Evolutionary conservation across 345 rosid genomes (phyloP).

Genomic region (Lepidium sativum): DNA sequence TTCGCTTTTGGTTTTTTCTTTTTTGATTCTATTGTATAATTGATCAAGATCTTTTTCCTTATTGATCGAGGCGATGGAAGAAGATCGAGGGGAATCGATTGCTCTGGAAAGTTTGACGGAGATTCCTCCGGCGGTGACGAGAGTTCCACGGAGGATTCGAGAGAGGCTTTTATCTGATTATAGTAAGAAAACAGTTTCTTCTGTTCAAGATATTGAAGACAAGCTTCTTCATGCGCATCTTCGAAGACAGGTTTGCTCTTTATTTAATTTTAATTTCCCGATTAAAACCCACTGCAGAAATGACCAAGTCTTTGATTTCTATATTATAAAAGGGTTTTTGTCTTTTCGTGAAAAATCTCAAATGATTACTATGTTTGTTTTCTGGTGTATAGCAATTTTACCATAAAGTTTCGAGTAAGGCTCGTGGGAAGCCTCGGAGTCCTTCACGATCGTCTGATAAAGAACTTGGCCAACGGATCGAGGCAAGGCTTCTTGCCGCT

Average conservation of each 20-base stretch:
- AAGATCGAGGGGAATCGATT: constrained; percentile 36
- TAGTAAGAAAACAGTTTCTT: constrained; percentile 45
- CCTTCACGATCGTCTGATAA: constrained; percentile 74
- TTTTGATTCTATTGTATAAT: not conserved
- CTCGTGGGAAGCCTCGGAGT: constrained; percentile 75
- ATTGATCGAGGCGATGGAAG: constrained; percentile 44
- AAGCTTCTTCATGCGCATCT: constrained; percentile 87
- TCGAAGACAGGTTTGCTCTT: constrained; percentile 69
- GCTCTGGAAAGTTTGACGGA: constrained; percentile 43
- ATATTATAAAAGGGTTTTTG: not conserved
- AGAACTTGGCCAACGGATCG: constrained; percentile 88
- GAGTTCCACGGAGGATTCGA: constrained; percentile 65
- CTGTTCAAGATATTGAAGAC: constrained; percentile 82
- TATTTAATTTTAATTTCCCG: not conserved
- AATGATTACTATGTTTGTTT: too few species aligned
- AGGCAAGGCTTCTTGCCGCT: constrained; percentile 90
- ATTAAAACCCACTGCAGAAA: not conserved
- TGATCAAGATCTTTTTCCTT: not conserved
- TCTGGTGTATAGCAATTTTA: constrained; percentile 63
- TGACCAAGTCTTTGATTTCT: constrained; percentile 10
- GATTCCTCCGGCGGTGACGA: constrained; percentile 33
- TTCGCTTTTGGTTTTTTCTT: not conserved
- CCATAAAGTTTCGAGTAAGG: constrained; percentile 75
- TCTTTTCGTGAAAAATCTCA: not conserved
- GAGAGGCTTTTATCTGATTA: constrained; percentile 57